Conservation (phyloP, 371 early-diverging fungal genomes). For the Apophysomyces sp. region DNA sequence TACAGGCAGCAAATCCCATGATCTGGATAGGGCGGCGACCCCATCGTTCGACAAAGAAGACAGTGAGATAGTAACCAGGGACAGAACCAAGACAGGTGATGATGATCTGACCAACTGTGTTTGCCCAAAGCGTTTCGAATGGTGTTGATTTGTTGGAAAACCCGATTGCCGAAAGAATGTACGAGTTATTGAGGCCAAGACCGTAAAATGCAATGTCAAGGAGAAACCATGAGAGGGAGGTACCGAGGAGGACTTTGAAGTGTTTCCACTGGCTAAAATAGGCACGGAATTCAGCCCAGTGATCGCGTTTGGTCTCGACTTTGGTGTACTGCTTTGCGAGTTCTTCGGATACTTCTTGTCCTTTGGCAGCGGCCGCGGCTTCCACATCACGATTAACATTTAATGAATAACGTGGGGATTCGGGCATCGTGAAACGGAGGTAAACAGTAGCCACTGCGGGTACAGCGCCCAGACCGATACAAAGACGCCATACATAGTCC, state of each 20-base stretch:
- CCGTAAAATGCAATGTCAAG: conserved; percentile 91
- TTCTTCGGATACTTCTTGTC: background rate
- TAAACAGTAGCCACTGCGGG: conserved; percentile 63
- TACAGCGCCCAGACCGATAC: conserved; percentile 52
- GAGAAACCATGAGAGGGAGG: conserved; percentile 80
- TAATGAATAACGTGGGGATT: conserved; percentile 63
- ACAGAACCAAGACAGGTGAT: conserved; percentile 82
- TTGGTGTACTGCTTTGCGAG: conserved; percentile 9
- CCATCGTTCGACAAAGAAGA: conserved; percentile 72
- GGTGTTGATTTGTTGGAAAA: conserved; percentile 55
- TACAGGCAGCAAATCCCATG: conserved; percentile 73
- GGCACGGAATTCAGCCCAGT: conserved; percentile 63
- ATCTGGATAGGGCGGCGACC: conserved; percentile 85
- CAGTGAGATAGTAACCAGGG: conserved; percentile 88
- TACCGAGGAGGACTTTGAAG: conserved; percentile 76
- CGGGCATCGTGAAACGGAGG: conserved; percentile 67
- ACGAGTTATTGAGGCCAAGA: conserved; percentile 78
- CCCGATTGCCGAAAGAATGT: conserved; percentile 72
- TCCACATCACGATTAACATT: conserved; percentile 46
- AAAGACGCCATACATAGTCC: conserved; percentile 65
- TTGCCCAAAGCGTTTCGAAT: conserved; percentile 57
- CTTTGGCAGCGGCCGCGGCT: conserved; percentile 32
- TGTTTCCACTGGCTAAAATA: conserved; percentile 82
- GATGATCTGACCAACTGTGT: conserved; percentile 79
- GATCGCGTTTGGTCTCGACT: conserved; percentile 28